Evolutionary conservation across 805 yeast species (phyloP).

Genomic region (Cyberlindnera americana): DNA sequence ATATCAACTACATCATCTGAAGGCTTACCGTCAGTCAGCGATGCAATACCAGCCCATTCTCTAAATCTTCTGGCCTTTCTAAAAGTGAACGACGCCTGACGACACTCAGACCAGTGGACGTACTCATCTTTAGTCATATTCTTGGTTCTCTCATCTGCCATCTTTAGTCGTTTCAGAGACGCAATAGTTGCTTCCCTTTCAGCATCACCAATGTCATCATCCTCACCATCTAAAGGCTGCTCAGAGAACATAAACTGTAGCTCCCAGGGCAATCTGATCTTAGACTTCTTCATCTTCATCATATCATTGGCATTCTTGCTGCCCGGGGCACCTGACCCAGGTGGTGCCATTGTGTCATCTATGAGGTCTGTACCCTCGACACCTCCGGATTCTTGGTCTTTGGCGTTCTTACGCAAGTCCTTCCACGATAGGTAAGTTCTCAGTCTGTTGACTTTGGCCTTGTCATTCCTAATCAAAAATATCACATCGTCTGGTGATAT

Average conservation of each 20-base stretch:
- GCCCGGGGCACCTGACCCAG: neutral
- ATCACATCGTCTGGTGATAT: constrained; percentile 92
- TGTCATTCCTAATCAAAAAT: constrained; percentile 86
- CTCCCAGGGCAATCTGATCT: constrained; percentile 92
- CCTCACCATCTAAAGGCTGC: constrained; percentile 73
- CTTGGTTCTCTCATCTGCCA: constrained; percentile 90
- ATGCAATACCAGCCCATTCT: constrained; percentile 92
- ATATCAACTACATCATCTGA: constrained; percentile 97
- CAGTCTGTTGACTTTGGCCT: constrained; percentile 87
- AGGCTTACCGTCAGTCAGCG: constrained; percentile 83
- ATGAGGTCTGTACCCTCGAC: constrained; percentile 51
- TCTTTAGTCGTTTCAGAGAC: constrained; percentile 81
- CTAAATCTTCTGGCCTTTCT: constrained; percentile 90
- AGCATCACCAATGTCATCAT: constrained; percentile 74
- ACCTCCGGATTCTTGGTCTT: constrained; percentile 62
- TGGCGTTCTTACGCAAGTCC: constrained; percentile 83
- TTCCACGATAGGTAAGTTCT: constrained; percentile 95
- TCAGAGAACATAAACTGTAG: constrained; percentile 89
- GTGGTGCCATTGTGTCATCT: constrained; percentile 33
- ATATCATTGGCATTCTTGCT: constrained; percentile 37
- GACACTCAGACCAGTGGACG: constrained; percentile 98
- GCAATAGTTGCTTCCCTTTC: constrained; percentile 87
- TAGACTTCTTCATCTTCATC: constrained; percentile 66
- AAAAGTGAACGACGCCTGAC: constrained; percentile 96
- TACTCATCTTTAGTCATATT: constrained; percentile 96